These are phyloP conservation scores for Mycena pura DNA, from an alignment of 768 basidiomycete species.

Conservation along the genomic window DNA sequence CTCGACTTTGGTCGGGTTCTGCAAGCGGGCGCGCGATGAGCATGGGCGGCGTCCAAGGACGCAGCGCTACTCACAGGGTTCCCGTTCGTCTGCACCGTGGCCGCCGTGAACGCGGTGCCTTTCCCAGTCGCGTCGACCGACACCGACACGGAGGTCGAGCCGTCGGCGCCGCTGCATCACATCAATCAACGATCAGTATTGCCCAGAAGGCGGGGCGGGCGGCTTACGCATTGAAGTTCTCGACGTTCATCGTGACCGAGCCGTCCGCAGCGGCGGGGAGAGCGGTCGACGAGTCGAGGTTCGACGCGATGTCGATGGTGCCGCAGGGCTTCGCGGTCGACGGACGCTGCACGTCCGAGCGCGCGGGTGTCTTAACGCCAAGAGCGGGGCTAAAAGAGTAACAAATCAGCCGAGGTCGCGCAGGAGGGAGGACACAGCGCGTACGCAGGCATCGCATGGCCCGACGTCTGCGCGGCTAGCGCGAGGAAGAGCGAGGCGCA, in stretches of 20 bases:
- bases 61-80: slow-evolving; percentile 24
- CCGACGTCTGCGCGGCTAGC: slow-evolving; percentile 22
- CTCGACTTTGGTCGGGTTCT: slow-evolving; percentile 47
- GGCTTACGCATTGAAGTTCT: slow-evolving; percentile 45
- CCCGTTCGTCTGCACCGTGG: slow-evolving; percentile 27
- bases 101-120: slow-evolving; percentile 26
- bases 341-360: slow-evolving; percentile 29
- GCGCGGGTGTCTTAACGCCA: slow-evolving; percentile 21
- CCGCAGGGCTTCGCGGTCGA: slow-evolving; percentile 26
- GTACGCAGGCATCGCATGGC: slow-evolving; percentile 23
- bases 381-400: slow-evolving; percentile 10
- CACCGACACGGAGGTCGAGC: slow-evolving; percentile 26
- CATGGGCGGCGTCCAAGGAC: not conserved
- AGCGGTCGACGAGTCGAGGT: slow-evolving; percentile 29
- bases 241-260: slow-evolving; percentile 34
- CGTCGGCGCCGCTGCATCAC: slow-evolving; percentile 23
- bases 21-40: not conserved
- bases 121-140: slow-evolving; percentile 21
- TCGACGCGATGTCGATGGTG: slow-evolving; percentile 20
- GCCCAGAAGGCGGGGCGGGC: not conserved
- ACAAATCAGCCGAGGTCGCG: not conserved
- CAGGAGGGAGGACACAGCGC: not conserved
- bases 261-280: slow-evolving; percentile 34
- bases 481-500: slow-evolving; percentile 18
- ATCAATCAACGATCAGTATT: not conserved